phyloP scores from a whole-genome alignment of 2,329 filamentous ascomycete genomes.

The Trichophyton simii region DNA sequence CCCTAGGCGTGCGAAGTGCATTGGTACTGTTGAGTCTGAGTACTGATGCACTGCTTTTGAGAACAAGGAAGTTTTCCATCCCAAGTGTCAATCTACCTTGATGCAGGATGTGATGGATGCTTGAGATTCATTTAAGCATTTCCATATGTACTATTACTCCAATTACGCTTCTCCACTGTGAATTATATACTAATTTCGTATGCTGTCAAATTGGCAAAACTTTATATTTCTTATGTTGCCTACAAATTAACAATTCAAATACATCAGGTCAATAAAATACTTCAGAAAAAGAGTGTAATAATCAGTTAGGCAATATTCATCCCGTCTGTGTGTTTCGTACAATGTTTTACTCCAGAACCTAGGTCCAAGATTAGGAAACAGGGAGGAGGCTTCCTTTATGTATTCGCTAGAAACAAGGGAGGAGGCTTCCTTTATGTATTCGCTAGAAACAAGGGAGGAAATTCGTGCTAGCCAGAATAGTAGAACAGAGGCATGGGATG shows the following conservation, averaged over 20 bases:
- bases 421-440: not conserved
- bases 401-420: not conserved
- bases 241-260: not conserved
- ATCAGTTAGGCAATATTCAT: not conserved
- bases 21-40: not conserved
- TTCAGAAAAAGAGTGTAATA: not conserved
- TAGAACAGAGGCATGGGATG: not conserved
- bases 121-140: not conserved
- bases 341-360: not conserved
- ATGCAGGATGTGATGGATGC: no score
- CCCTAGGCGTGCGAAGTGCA: not conserved
- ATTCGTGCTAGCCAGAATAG: not conserved
- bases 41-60: not conserved
- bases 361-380: not conserved
- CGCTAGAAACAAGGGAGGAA: not conserved
- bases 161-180: not conserved
- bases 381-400: not conserved
- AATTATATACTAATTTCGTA: not conserved
- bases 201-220: no score
- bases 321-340: not conserved
- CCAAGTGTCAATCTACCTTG: no score
- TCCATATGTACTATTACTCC: not conserved
- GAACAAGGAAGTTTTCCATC: no score
- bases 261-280: not conserved
- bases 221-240: no score